Evolutionary conservation across 2,329 filamentous ascomycete species (phyloP), one percentile per base, ranked within the genome.

Genomic region (Neopestalotiopsis sp.): DNA sequence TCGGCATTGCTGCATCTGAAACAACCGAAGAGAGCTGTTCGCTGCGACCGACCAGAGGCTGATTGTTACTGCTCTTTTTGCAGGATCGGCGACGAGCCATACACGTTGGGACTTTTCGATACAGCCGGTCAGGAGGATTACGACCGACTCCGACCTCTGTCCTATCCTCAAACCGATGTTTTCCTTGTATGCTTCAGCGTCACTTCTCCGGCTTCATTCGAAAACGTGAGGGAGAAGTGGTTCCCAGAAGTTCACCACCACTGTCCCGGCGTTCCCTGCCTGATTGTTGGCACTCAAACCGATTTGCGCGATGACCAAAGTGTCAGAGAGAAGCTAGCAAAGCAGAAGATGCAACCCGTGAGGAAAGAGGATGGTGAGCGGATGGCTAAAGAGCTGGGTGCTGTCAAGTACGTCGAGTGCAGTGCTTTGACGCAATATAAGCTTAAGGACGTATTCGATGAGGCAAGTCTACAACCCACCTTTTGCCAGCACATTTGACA

Each of bases 121-220:
- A 99, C 96, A 49, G 96, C 96, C 71, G 96, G 96, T 82, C 96
- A 99, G 86, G 96, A 99, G 88, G 95, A 99, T 91, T 98, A 98
- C 85, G 96, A 99, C 83, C 92, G 96, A 77, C 90, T 99, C 73
- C 93, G 96, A 78, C 96, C 96, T 62, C 90, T 98, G 70, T 98
- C 96, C 72, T 99, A 99, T 81, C 96, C 96, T 1, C 96, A 98
- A 85, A 98, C 96, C 76, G 96, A 98, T 79, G 96, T 98, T 74
- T 98, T 99, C 86, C 92, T 99, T 70, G 95, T 99, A 76, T 99
- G 96, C 87, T 99, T 98, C 84, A 97, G 94, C 79, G 95, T 99
- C 79, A 98, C 95, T 68, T 98, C 95, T 61, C 96, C 95, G 56
- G 95, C 96, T 56, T 98, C 95, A 7, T 99, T 99, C 82, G 96